Evolutionary conservation across 2,329 filamentous ascomycete species (phyloP).

Genomic region (Berkeleyomyces basicola): DNA sequence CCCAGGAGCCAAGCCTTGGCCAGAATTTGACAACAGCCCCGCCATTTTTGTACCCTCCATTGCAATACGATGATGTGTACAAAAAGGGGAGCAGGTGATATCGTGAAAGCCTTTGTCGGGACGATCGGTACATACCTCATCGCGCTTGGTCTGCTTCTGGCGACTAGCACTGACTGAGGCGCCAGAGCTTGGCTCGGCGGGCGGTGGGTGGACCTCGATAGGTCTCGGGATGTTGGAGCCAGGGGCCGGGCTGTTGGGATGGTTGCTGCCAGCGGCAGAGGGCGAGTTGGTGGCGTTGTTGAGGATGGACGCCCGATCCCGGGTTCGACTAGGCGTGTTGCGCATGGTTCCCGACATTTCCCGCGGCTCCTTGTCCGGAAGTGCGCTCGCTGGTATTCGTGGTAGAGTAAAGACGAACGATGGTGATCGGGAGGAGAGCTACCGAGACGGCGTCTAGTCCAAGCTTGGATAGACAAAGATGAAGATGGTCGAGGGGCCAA

Average conservation of each 20-base stretch:
- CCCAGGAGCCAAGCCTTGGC: background rate
- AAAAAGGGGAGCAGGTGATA: background rate
- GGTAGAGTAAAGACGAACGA: background rate
- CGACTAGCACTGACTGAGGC: conserved; percentile 72
- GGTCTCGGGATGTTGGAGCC: conserved; percentile 57
- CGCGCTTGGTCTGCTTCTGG: conserved; percentile 90
- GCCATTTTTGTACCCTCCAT: background rate
- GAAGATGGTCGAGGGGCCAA: background rate
- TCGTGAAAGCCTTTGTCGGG: background rate
- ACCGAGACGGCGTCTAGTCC: background rate
- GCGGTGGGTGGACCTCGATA: conserved; percentile 42
- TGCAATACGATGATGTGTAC: background rate
- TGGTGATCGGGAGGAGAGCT: background rate
- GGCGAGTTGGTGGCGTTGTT: conserved; percentile 3
- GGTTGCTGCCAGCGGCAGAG: conserved; percentile 1
- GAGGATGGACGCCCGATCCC: conserved; percentile 39
- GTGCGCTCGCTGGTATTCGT: background rate
- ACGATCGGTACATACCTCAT: conserved; percentile 57
- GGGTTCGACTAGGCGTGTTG: conserved; percentile 48
- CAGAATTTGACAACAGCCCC: background rate
- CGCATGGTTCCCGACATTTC: conserved; percentile 45
- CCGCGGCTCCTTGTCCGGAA: background rate
- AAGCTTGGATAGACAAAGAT: background rate
- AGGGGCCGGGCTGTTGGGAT: conserved; percentile 42
- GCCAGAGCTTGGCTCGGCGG: conserved; percentile 36